These are phyloP conservation scores for Galerina marginata DNA, from an alignment of 768 basidiomycete genomes.

Conservation along the genomic window DNA sequence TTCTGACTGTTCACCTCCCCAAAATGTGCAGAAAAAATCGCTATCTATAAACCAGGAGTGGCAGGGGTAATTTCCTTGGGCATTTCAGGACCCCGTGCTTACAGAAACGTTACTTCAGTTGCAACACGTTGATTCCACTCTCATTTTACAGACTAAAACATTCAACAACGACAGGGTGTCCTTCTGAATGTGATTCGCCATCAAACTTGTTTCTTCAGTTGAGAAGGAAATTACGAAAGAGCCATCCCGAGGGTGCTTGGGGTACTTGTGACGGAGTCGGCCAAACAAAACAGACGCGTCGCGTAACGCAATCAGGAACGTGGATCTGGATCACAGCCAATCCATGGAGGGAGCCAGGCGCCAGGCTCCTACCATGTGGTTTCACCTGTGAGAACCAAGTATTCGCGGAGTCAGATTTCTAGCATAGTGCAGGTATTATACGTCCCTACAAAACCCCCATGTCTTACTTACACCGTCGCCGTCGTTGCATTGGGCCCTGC, in stretches of 20 bases:
- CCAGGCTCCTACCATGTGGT: slow-evolving; percentile 31
- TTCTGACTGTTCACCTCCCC: slow-evolving; percentile 2
- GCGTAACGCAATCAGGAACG: slow-evolving; percentile 42
- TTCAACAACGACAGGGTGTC: slow-evolving; percentile 4
- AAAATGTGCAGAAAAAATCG: slow-evolving; percentile 1
- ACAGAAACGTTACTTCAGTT: slow-evolving; percentile 8
- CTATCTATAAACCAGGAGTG: slow-evolving; percentile 14
- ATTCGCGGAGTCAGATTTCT: slow-evolving; percentile 8
- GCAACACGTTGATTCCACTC: slow-evolving; percentile 7
- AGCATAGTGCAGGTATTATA: background rate
- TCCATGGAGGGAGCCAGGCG: slow-evolving; percentile 3
- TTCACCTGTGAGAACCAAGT: slow-evolving; percentile 26
- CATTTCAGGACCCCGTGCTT: slow-evolving; percentile 15
- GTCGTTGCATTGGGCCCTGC: slow-evolving; percentile 47
- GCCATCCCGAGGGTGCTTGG: slow-evolving; percentile 29
- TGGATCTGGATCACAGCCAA: slow-evolving; percentile 29
- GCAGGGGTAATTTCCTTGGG: slow-evolving; percentile 21
- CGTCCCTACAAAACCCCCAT: background rate
- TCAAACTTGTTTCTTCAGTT: slow-evolving; percentile 1
- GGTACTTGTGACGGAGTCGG: slow-evolving; percentile 18
- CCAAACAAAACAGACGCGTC: slow-evolving; percentile 57
- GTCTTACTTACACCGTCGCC: slow-evolving; percentile 21
- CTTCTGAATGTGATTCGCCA: slow-evolving; percentile 20
- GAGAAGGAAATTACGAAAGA: background rate
- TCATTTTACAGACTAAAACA: background rate